Conservation (phyloP, 83 land plant genomes). For the Picea abies region DNA sequence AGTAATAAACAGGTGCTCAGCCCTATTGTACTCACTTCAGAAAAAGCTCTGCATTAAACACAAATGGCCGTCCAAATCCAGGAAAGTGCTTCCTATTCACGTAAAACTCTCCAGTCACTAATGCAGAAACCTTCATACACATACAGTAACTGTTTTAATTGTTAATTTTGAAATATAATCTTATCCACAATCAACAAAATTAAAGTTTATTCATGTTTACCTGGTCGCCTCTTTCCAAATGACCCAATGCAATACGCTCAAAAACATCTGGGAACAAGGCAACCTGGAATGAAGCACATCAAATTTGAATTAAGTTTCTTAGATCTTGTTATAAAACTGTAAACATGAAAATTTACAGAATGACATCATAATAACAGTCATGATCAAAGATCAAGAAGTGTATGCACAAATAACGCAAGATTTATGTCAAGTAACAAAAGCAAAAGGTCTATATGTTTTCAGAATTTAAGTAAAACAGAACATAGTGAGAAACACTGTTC, state of each 20-base stretch:
- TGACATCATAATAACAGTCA: background rate
- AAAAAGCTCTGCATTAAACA: slow-evolving; percentile 84
- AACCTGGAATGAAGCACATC: slow-evolving; percentile 49
- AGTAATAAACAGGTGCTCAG: background rate
- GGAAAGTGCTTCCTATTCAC: slow-evolving; percentile 87
- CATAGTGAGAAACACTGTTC: background rate
- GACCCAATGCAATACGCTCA: slow-evolving; percentile 73
- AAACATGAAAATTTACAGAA: background rate
- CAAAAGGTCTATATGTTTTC: background rate
- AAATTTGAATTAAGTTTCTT: slow-evolving; percentile 4
- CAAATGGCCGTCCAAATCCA: slow-evolving; percentile 94
- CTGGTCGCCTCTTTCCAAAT: slow-evolving; percentile 84
- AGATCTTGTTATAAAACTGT: background rate
- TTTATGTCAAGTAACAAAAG: background rate
- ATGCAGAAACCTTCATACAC: slow-evolving; percentile 77
- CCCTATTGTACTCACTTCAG: slow-evolving; percentile 50
- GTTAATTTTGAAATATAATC: slow-evolving; percentile 8
- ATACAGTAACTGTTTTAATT: background rate
- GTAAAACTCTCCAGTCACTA: slow-evolving; percentile 92
- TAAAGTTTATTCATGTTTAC: slow-evolving; percentile 29
- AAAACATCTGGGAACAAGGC: slow-evolving; percentile 95
- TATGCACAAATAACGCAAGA: background rate
- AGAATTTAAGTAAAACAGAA: background rate
- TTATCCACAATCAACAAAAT: background rate
- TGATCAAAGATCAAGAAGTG: background rate